Base-by-base conservation (phyloP, 179 eudicot species). In the Carnegiea gigantea region DNA sequence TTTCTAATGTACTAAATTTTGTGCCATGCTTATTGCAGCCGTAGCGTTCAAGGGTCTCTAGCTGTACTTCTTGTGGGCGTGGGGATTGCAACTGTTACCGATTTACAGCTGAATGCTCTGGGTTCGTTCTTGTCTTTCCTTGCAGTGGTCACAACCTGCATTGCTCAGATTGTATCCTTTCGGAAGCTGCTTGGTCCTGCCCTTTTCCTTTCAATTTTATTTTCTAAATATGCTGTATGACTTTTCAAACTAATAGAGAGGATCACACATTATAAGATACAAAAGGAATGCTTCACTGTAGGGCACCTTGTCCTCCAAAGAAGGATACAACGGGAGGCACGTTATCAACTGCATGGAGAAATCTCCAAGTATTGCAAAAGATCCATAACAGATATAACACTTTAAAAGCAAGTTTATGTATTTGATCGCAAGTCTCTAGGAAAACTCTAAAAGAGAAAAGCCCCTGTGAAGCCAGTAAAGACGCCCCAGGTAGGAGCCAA, bases 111-210 rank as follows among this genome's bases (percentile, higher is more conserved):
- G 83, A 94, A 93, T 90, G 88, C 86, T 36, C 84, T 93, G 84
- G 97, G 98, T n/a, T 90, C 93, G 75, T 81, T 94, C 83, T 87
- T 94, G 76, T 93, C 97, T 15, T 86, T 93, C 81, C 95, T 94
- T 86, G 98, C 97, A 43, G 88, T 94, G 70, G 49, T 90, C 79
- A 93, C 98, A 53, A 94, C 98, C 30, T 94, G 97, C 70, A 88
- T 93, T 80, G 98, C 98, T 28, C 98, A 94, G 80, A 94, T 93
- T 87, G 97, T 94, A 94, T 94, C 97, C 98, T 93, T 79, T 76
- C 62, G 67, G 17, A 46, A 64, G 67, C 46, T 62, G 24, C 81
- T 76, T 40, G 54, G 13, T 54, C 15, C 6, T 7, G 23, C 0
- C 46, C 43, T 85, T 23, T 13, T 20, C 26, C 23, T 72, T 78